Evolutionary conservation across 2,329 filamentous ascomycete genomes (phyloP), one percentile per base, ranked within the genome.

Genomic region (Aspergillus sp.): DNA sequence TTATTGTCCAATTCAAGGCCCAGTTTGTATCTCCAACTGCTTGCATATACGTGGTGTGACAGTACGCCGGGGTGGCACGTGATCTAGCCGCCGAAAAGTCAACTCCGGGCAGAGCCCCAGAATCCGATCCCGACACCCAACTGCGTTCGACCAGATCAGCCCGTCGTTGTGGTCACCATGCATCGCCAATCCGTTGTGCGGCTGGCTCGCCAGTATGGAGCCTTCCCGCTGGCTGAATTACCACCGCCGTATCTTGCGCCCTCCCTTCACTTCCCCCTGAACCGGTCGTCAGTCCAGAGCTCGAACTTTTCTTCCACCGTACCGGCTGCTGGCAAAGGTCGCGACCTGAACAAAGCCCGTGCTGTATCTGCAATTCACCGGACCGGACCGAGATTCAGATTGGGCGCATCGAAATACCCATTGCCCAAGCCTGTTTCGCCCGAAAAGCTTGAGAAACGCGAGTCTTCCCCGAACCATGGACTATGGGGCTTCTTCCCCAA

Each of bases 401-500:
- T 96, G 55, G 90, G 88, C 17, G 87, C 95, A 59, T 87, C 85
- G 43, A 85, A 88, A 68, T 83, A 87, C 45, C 81, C 87, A 51
- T 79, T 96, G 55, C 93, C 93, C 1, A 82, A 84, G 69, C 93
- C 95, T 6, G 84, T 86, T 6, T 74, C 88, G 56, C 78, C 79
- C 1, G 81, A 82, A 60, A 82, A 85, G 4, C 62, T 76, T 19
- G 68, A 75, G 57, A 64, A 68, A 45, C 73, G 71, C n/a, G 49
- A 84, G 62, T 83, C 81, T 35, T 88, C 91, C 70, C 82, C 86
- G 27, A 78, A 93, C 64, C 95, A 99, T 76, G 93, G 92, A 31
- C 87, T 99, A 11, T 98, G 90, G 89, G 88, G 85, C 1, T 99
- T 99, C 78, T 98, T 99, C 77, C 86, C 88, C 68, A 82, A 82